Conservation (phyloP, 768 basidiomycete species). For the Symmetrospora coprosmae region DNA sequence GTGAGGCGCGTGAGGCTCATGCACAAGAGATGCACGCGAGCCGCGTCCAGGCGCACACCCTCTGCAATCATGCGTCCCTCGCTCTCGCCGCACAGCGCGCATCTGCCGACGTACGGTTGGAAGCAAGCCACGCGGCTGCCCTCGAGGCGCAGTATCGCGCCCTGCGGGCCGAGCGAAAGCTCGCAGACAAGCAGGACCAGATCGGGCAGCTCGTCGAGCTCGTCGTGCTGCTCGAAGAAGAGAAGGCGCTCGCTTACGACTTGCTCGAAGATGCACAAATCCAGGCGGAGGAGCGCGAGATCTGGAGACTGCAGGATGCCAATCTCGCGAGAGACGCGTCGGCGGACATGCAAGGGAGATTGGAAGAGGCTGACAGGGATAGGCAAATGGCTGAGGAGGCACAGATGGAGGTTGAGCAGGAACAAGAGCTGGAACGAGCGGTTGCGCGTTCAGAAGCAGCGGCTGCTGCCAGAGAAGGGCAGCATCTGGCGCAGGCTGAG, state of each 20-base stretch:
- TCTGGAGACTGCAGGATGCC: slow-evolving; percentile 6
- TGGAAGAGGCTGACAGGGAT: not conserved
- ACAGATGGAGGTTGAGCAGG: not conserved
- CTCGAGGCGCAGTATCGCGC: too few species aligned
- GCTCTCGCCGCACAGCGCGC: not conserved
- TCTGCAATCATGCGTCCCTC: not conserved
- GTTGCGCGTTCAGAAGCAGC: not conserved
- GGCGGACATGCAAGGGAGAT: too few species aligned
- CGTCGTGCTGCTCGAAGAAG: not conserved
- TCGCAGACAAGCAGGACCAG: slow-evolving; percentile 12
- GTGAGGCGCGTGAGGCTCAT: too few species aligned
- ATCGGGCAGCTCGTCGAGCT: slow-evolving; percentile 3
- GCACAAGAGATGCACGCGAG: too few species aligned
- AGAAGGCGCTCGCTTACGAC: not conserved
- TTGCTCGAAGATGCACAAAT: not conserved
- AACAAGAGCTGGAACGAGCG: not conserved
- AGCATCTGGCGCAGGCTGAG: not conserved
- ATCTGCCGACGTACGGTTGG: too few species aligned
- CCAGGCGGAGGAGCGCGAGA: too few species aligned
- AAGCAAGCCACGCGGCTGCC: too few species aligned
- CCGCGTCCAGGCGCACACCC: not conserved
- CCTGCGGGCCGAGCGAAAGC: slow-evolving; percentile 5
- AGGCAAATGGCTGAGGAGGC: not conserved
- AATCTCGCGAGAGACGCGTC: too few species aligned
- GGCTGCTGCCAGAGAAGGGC: not conserved